Base-by-base conservation (phyloP, 352 stramenopile genomes). In the Globisporangium spinosum region DNA sequence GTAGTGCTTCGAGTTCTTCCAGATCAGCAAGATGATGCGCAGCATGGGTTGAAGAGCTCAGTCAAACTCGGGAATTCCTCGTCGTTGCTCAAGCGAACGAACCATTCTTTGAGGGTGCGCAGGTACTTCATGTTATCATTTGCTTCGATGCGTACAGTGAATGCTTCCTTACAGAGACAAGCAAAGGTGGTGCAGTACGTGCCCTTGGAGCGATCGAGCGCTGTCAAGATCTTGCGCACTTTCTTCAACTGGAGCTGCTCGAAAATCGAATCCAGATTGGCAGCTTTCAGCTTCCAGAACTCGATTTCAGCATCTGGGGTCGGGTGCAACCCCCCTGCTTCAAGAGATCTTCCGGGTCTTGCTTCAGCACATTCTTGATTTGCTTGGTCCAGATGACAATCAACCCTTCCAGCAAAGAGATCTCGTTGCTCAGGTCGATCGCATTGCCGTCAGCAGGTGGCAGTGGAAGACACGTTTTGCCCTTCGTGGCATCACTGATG, bases 371-470 rank as follows among this genome's bases (percentile, higher is more conserved):
- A 70, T 95, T 98, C 75, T 99, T 99, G 74, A 99, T 99, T 78
- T 99, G 97, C 74, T 99, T 99, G 38, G 97, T 99, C 97, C 97
- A 99, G 1, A 97, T 99, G 58, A 99, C 97, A 64, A 99, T 98
- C 45, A 96, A 98, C 4, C 94, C 91, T 78, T 99, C 97, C 0
- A 99, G 80, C n/a, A 99, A 76, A 13, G 96, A 98, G 66, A 99
- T 98, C 40, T 97, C 95, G 72, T 96, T 98, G 69, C 86, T 91
- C 55, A 91, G 27, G 49, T 89, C 91, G 8, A 79, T 83, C 0
- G 86, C 82, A 40, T 95, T 91, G 12, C 83, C 85, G 23, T 98
- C 90, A 2, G 97, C 83, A 0, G 94, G 94, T 10, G 97, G 97
- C 68, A 99, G 83, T 0, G 97, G 97, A 53, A 99, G 80, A 69